Evolutionary conservation across 805 yeast species (phyloP), one percentile per base, ranked within the genome.

Genomic region (Starmerella roubikii): DNA sequence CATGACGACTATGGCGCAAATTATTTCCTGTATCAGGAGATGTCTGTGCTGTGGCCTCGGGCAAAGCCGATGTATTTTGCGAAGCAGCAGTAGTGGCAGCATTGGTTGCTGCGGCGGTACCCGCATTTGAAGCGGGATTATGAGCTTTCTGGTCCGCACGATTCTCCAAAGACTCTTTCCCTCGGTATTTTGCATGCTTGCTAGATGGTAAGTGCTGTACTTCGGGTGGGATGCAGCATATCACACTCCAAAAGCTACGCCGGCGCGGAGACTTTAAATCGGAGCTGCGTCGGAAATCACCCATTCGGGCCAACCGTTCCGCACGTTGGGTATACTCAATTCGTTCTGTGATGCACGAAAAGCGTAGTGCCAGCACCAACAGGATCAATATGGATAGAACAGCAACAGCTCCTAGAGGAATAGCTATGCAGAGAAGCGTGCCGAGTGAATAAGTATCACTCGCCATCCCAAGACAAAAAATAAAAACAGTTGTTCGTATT

Each of bases 391-490:
- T 25, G 7, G 46, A 32, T 9, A 39, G 24, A 15, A 51, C 31
- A 2, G 40, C 33, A 4, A 49, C 42, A 3, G 38, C 43, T n/a
- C 54, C 52, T 4, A 51, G 39, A 8, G 54, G 50, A n/a, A 51
- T 50, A 11, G 46, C 51, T 18, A 51, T 45, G n/a, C 53, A 50
- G 13, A 51, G 30, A 17, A 51, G 40, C n/a, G 46, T 39, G 5
- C 39, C 38, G n/a, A 49, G 34, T 8, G 42, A 30, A 22, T 41
- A 45, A 4, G 37, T 13, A 12, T 12, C 29, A 9, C n/a, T 15
- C 15, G 24, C 24, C 24, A 22, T 22, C 10, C 10, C 24, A 10
- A 22, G 7, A 22, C 10, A n/a, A n/a, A n/a, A n/a, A n/a, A n/a
- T n/a, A n/a, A n/a, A n/a, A n/a, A n/a, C n/a, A n/a, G n/a, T n/a